Evolutionary conservation across 306 rosid species (phyloP).

Genomic region (Pterocarpus santalinus): DNA sequence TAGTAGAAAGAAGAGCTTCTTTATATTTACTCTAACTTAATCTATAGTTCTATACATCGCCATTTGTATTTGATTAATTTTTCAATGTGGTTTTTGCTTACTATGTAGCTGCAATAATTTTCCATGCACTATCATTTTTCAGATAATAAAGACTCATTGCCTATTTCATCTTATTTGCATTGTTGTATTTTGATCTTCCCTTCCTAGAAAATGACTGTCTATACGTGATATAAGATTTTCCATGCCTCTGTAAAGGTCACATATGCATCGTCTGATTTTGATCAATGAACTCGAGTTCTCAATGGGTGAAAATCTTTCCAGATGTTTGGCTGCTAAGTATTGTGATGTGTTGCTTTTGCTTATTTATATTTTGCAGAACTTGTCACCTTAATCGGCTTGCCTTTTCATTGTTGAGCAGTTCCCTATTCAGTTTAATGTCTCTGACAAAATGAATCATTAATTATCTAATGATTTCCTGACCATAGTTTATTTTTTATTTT

Average conservation of each 20-base stretch:
- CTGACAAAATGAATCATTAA: not conserved
- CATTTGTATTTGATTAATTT: not conserved
- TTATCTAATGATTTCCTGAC: not conserved
- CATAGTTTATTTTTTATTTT: not conserved
- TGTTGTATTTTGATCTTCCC: conserved; percentile 17
- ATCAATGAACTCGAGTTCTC: conserved; percentile 28
- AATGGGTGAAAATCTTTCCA: not conserved
- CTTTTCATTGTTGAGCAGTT: not conserved
- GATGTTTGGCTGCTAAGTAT: not conserved
- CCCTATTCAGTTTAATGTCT: not conserved
- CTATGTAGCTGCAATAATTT: not conserved
- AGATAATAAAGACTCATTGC: conserved; percentile 15
- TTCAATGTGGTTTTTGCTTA: not conserved
- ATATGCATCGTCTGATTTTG: conserved; percentile 13
- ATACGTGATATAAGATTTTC: not conserved
- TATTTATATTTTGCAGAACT: not conserved
- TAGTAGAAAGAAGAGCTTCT: conserved; percentile 4
- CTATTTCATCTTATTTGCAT: not conserved
- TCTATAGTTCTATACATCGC: not conserved
- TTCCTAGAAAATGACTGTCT: conserved; percentile 9
- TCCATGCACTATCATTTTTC: not conserved
- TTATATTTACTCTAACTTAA: not conserved
- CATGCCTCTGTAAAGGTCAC: conserved; percentile 5
- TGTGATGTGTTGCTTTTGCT: conserved; percentile 6
- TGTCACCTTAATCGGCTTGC: not conserved